phyloP scores from a whole-genome alignment of 1,284 basidiomycete genomes.

The Peniophora sp. region DNA sequence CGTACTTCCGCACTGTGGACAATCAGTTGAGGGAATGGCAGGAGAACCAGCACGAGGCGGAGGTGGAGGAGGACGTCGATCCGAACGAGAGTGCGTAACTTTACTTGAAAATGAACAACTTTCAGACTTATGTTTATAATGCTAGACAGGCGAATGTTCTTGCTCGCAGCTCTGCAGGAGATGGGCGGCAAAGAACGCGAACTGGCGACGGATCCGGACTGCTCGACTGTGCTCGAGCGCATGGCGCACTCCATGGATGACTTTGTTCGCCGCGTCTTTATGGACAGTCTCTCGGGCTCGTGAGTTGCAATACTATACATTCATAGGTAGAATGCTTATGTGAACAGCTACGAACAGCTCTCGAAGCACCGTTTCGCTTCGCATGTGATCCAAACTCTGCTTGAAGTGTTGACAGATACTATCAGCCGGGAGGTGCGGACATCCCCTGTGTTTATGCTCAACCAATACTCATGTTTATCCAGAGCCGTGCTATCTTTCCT shows the following conservation, averaged over 20 bases:
- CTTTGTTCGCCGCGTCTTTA: constrained; percentile 81
- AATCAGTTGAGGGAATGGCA: constrained; percentile 84
- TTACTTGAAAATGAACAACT: background rate
- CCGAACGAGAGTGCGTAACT: constrained; percentile 65
- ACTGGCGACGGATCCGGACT: constrained; percentile 87
- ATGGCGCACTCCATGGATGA: constrained; percentile 91
- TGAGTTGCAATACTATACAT: constrained; percentile 35
- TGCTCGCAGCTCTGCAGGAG: constrained; percentile 77
- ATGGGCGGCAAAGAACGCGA: constrained; percentile 83
- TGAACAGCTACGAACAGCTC: constrained; percentile 55
- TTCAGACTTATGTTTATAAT: constrained; percentile 3
- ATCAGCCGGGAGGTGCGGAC: constrained; percentile 70
- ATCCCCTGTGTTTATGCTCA: background rate
- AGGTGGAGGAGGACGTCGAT: constrained; percentile 42
- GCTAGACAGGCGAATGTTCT: constrained; percentile 77
- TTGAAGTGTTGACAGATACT: constrained; percentile 68
- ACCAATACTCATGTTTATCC: background rate
- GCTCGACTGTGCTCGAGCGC: constrained; percentile 80
- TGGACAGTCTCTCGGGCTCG: constrained; percentile 81
- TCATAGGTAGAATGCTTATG: constrained; percentile 4
- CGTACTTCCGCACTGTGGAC: constrained; percentile 85
- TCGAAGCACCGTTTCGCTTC: constrained; percentile 82
- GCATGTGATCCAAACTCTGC: constrained; percentile 87
- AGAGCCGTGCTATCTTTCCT: constrained; percentile 63
- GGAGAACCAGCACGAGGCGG: constrained; percentile 25